Evolutionary conservation across 1,284 basidiomycete genomes (phyloP).

Genomic region (Trichosporon sp.): DNA sequence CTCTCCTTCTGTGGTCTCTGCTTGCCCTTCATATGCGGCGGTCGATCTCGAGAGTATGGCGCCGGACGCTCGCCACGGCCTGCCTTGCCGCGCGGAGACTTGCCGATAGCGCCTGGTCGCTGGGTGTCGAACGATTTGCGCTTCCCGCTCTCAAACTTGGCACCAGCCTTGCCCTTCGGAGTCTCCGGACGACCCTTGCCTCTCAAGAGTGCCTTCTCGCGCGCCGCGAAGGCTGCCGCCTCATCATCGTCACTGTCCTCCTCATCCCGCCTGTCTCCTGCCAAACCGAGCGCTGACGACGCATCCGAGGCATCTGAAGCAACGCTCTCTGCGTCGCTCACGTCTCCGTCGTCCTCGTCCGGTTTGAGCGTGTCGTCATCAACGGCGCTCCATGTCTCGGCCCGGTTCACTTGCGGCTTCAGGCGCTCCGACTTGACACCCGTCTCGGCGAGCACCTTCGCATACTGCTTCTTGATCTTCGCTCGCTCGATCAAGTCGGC

Average conservation of each 20-base stretch:
- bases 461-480: conserved; percentile 52
- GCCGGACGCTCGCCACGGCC: neutral
- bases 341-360: conserved; percentile 1
- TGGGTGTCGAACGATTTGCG: neutral
- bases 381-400: neutral
- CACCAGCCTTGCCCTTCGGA: neutral
- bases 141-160: neutral
- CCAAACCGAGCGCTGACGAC: conserved; percentile 2
- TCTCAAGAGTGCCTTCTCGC: neutral
- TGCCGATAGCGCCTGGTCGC: neutral
- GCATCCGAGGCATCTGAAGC: conserved; percentile 4
- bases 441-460: conserved; percentile 47
- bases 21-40: neutral
- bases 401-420: neutral
- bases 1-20: neutral
- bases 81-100: neutral
- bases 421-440: neutral
- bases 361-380: conserved; percentile 10
- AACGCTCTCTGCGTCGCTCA: neutral
- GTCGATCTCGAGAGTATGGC: neutral
- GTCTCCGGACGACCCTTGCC: neutral
- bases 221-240: conserved; percentile 8
- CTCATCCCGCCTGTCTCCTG: neutral
- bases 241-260: conserved; percentile 4
- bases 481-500: conserved; percentile 52